These are phyloP conservation scores for Oenanthe sinensis DNA, from an alignment of 129 eudicot genomes.

Conservation along the genomic window DNA sequence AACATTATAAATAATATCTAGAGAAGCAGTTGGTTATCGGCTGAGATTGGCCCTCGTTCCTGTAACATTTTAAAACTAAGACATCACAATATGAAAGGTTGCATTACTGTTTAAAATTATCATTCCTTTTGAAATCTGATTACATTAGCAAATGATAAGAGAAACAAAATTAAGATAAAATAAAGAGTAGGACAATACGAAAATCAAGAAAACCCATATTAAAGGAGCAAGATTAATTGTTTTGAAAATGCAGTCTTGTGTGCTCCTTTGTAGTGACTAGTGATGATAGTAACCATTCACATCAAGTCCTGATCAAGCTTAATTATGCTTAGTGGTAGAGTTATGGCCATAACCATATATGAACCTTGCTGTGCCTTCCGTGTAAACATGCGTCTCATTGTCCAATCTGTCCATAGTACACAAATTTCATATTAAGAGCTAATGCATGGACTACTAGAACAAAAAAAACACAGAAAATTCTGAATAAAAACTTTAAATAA, in stretches of 20 bases:
- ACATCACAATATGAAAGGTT: neutral
- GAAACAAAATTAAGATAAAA: neutral
- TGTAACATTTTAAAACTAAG: neutral
- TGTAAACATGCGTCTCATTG: conserved; percentile 81
- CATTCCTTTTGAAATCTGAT: conserved; percentile 8
- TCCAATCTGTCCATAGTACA: conserved; percentile 36
- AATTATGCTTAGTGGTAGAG: conserved; percentile 27
- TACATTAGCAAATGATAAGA: conserved; percentile 7
- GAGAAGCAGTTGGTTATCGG: too few relatives aligned
- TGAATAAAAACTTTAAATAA: neutral
- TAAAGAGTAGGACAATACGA: neutral
- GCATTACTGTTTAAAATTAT: conserved; percentile 3
- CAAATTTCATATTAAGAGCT: neutral
- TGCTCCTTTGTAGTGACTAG: neutral
- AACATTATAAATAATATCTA: too few relatives aligned
- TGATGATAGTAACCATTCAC: neutral
- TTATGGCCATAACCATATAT: conserved; percentile 60
- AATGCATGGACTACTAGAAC: neutral
- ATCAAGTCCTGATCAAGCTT: conserved; percentile 11
- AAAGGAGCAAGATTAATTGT: conserved; percentile 7
- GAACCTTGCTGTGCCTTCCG: conserved; percentile 71
- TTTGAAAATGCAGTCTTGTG: neutral
- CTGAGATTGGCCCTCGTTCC: too few relatives aligned
- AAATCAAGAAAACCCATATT: neutral
- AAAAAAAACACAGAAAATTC: neutral